phyloP scores from a whole-genome alignment of 352 stramenopile genomes.

The Elongisporangium anandrum region DNA sequence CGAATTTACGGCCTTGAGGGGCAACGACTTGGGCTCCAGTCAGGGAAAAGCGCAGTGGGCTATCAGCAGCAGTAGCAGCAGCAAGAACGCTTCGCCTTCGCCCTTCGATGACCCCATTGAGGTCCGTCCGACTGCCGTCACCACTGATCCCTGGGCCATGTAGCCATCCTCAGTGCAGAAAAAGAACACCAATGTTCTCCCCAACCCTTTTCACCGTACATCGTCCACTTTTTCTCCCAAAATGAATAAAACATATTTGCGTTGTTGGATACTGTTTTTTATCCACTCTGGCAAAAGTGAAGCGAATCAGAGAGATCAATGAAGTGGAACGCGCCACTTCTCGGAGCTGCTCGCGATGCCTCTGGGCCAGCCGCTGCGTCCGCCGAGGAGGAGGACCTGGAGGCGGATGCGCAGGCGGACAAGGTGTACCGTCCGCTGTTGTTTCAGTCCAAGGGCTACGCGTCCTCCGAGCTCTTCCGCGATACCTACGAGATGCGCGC shows the following conservation, averaged over 20 bases:
- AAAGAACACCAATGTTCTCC: no score
- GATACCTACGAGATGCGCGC: slow-evolving; percentile 79
- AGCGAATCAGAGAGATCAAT: background rate
- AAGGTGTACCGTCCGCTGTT: slow-evolving; percentile 75
- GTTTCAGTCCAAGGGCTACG: slow-evolving; percentile 76
- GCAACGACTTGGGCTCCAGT: background rate
- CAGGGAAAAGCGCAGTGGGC: background rate
- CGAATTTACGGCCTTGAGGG: background rate
- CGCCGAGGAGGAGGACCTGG: slow-evolving; percentile 20
- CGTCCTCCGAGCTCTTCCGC: slow-evolving; percentile 74
- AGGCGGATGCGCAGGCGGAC: slow-evolving; percentile 7
- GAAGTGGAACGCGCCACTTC: background rate
- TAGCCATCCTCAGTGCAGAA: background rate
- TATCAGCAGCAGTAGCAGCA: background rate
- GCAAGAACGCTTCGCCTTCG: background rate
- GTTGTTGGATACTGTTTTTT: background rate
- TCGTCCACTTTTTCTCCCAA: background rate
- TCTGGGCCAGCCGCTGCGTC: slow-evolving; percentile 6
- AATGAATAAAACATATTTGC: background rate
- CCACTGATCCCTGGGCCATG: background rate
- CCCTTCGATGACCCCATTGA: background rate
- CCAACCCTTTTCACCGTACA: background rate
- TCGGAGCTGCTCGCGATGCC: slow-evolving; percentile 1
- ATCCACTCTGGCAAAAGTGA: background rate
- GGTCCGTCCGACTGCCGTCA: background rate